Evolutionary conservation across 441 rosid species (phyloP).

Genomic region (Omphalea diandra): DNA sequence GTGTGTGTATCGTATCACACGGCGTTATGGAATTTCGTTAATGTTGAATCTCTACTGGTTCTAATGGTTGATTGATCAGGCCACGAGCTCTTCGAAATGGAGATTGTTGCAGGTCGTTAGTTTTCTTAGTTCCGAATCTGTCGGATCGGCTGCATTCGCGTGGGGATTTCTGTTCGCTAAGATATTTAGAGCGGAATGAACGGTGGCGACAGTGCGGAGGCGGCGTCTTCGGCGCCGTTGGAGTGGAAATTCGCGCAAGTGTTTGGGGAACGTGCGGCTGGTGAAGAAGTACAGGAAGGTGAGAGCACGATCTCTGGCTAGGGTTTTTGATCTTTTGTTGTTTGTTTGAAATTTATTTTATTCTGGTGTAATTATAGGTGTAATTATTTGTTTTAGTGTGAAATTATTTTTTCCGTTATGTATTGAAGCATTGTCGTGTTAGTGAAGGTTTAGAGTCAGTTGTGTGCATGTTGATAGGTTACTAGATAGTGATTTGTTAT

Average conservation of each 20-base stretch:
- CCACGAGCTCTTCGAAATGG: constrained; percentile 20
- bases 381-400: background rate
- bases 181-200: constrained; percentile 38
- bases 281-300: constrained; percentile 63
- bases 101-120: constrained; percentile 17
- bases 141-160: constrained; percentile 20
- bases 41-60: constrained; percentile 21
- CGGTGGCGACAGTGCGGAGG: constrained; percentile 51
- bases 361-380: background rate
- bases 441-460: background rate
- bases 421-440: constrained; percentile 15
- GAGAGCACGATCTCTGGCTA: constrained; percentile 17
- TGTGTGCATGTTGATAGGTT: background rate
- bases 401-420: background rate
- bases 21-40: constrained; percentile 3
- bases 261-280: constrained; percentile 55
- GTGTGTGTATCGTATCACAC: background rate
- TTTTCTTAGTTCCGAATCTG: constrained; percentile 20
- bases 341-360: background rate
- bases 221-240: constrained; percentile 46
- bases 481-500: background rate
- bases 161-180: constrained; percentile 7
- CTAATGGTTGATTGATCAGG: constrained; percentile 20
- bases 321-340: constrained; percentile 9
- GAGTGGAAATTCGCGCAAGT: constrained; percentile 64